These are phyloP conservation scores for Sinapis alba DNA, from an alignment of 441 rosid species.

Conservation along the genomic window DNA sequence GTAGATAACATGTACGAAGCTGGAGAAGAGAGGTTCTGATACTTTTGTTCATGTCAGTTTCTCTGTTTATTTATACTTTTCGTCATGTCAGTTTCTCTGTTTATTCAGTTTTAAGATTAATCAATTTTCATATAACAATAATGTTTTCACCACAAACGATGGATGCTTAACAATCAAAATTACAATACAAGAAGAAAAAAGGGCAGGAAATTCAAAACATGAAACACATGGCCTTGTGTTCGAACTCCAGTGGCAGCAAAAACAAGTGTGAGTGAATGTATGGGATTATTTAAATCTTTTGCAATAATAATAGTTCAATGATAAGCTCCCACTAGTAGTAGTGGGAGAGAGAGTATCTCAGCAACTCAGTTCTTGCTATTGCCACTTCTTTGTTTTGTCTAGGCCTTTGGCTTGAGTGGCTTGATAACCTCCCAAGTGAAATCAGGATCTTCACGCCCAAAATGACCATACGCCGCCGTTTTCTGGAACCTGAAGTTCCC, in stretches of 20 bases:
- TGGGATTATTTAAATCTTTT: constrained; percentile 24
- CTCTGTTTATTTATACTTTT: neutral
- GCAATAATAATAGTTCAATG: constrained; percentile 39
- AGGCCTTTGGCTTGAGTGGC: constrained; percentile 69
- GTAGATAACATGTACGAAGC: too few relatives aligned
- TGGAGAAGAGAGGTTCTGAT: too few relatives aligned
- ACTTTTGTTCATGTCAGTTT: too few relatives aligned
- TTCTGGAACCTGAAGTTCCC: constrained; percentile 80
- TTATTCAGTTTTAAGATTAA: neutral
- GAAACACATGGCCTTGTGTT: constrained; percentile 28
- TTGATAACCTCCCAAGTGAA: constrained; percentile 83
- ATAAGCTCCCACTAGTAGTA: constrained; percentile 16
- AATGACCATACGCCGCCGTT: constrained; percentile 81
- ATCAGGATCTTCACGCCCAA: constrained; percentile 78
- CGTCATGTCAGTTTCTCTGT: neutral
- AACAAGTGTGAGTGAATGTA: constrained; percentile 23
- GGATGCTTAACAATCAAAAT: constrained; percentile 35
- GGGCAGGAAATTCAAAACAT: constrained; percentile 15
- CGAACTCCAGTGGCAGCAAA: constrained; percentile 20
- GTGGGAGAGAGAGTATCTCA: neutral
- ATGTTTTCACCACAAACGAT: constrained; percentile 16
- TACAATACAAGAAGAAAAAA: constrained; percentile 27
- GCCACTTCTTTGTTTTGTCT: constrained; percentile 7
- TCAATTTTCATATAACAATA: neutral
- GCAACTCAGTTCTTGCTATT: constrained; percentile 8